Evolutionary conservation across 805 yeast species (phyloP), one percentile per base, ranked within the genome.

Genomic region (Zygotorulaspora florentina): DNA sequence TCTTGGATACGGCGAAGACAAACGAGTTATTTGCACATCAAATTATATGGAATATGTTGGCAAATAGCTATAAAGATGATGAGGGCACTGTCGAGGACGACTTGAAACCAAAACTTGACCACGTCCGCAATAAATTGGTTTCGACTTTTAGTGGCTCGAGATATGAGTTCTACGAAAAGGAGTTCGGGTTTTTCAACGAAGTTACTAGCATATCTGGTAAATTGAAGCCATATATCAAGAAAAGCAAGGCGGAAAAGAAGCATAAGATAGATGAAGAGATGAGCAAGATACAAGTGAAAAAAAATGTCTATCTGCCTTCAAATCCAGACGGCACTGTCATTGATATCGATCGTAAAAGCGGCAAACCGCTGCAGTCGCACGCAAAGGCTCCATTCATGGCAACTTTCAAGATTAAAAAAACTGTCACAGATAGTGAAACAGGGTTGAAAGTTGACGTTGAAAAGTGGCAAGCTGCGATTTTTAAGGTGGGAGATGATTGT

Each of bases 351-450:
- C 74, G 99, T 47, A 84, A 82, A 55, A 84, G 96, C 4, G 99
- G 99, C 48, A 83, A 78, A 57, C 99, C 99, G 8, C 72, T 93
- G 56, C 99, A 93, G 68, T 87, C 96, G 10, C 99, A 93, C 65
- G 99, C 99, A 11, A 93, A 93, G 64, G 98, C 99, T 0, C 99
- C 99, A 31, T 93, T 89, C 64, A 77, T 93, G 90, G 99, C 99
- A 0, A 84, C 95, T 1, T 93, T 93, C 73, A 85, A 81, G 66
- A 89, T 93, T 55, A 75, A 77, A 39, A 82, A 80, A 55, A 77
- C 79, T 4, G 72, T 76, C 13, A 41, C 40, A n/a, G 60, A 62
- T 43, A 66, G 67, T 12, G 72, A 70, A 16, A 59, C 61, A 11
- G 76, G 74, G 36, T 74, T 60, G 25, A 54, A 52, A n/a, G 53